phyloP scores from a whole-genome alignment of 2,329 filamentous ascomycete genomes.

The Penicillium sp. region DNA sequence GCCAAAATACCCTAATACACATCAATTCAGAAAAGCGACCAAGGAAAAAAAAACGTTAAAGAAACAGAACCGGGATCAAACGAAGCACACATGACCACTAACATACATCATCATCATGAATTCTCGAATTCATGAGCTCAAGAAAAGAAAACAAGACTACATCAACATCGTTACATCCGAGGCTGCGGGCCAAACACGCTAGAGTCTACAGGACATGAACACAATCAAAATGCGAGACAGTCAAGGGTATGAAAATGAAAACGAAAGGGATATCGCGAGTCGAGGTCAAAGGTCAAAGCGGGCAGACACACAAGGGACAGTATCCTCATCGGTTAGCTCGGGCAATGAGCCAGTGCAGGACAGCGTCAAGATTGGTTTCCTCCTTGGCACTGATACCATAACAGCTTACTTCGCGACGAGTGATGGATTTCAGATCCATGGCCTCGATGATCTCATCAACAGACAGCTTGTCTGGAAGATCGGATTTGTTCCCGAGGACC shows the following conservation, averaged over 20 bases:
- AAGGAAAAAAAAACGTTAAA: background rate
- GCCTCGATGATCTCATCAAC: constrained; percentile 95
- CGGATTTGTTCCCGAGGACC: constrained; percentile 95
- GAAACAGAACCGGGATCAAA: constrained; percentile 5
- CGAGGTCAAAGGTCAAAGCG: background rate
- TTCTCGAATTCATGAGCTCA: background rate
- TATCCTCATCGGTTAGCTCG: constrained; percentile 69
- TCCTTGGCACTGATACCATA: constrained; percentile 99
- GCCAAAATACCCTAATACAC: background rate
- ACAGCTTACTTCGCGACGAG: constrained; percentile 91
- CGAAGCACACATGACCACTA: constrained; percentile 2
- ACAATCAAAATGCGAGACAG: constrained; percentile 14
- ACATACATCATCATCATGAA: constrained; percentile 8
- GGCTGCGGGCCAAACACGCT: constrained; percentile 35
- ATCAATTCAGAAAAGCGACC: background rate
- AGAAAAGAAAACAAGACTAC: constrained; percentile 9
- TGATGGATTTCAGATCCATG: constrained; percentile 84
- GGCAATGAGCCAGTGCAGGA: constrained; percentile 94
- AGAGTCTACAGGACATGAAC: constrained; percentile 25
- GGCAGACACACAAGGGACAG: background rate
- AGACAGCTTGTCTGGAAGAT: constrained; percentile 82
- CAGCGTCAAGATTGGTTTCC: constrained; percentile 96
- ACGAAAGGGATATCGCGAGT: constrained; percentile 12
- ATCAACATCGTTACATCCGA: constrained; percentile 52
- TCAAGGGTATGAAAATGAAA: constrained; percentile 8